Base-by-base conservation (phyloP, 805 yeast species). In the Scheffersomyces lignosus region DNA sequence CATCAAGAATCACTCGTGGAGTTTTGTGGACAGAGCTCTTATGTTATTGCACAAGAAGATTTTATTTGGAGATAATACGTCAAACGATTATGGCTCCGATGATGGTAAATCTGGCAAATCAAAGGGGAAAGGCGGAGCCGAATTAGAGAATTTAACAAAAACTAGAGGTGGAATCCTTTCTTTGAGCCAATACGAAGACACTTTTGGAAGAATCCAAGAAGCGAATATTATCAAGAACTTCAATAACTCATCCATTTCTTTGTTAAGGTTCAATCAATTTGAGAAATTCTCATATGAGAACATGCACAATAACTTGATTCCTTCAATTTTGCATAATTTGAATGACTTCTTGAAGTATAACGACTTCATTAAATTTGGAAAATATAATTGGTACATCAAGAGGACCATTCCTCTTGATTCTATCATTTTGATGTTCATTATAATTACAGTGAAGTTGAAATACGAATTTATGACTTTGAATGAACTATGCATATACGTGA, bases 391-490 rank as follows among this genome's bases (percentile, higher is more conserved):
- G 84, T 79, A 77, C 44, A 66, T 78, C 33, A 72, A 78, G 48
- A 64, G 81, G 30, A 75, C 77, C n/a, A 70, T 79, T 32, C 85
- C 85, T 3, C 62, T 78, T 34, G 83, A 79, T 54, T 77, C 81
- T 5, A 67, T 79, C 12, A 73, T 78, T 10, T 52, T 78, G 36
- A 58, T 78, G 41, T 62, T 76, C 45, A 73, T 77, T 10, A 74
- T 78, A 22, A 63, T 79, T 33, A 69, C 76, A 2, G 73, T 77
- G 5, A 80, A 78, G 50, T 62, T 77, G 51, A 73, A 73, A 39
- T 65, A 60, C 38, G 63, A 66, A 23, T 60, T 62, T 29, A 64
- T 69, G 58, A 59, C 62, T 1, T 45, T 58, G 30, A 56, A 55
- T 37, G 75, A 69, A 40, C 48, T 69, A 33, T 47, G 58, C 16